These are phyloP conservation scores for Aquilaria yunnanensis DNA, from an alignment of 345 rosid genomes.

Conservation along the genomic window DNA sequence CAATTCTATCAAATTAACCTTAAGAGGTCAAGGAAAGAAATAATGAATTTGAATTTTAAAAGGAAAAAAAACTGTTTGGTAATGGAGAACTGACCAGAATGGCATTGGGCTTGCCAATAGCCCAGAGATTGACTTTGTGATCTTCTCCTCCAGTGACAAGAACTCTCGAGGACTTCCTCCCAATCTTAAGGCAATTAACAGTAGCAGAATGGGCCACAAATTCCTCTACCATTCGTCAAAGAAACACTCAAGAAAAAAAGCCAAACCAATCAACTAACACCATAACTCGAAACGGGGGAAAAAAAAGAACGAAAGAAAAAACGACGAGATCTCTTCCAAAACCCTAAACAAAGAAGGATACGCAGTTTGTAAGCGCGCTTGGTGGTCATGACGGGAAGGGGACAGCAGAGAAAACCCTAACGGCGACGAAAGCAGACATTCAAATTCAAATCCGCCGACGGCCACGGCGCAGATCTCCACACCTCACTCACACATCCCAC, in stretches of 20 bases:
- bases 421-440: constrained; percentile 20
- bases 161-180: constrained; percentile 93
- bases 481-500: neutral
- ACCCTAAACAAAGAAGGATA: constrained; percentile 46
- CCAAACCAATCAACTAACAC: neutral
- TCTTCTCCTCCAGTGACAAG: constrained; percentile 98
- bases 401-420: constrained; percentile 37
- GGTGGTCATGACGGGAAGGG: constrained; percentile 65
- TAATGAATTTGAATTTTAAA: too few relatives aligned
- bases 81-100: constrained; percentile 73
- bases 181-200: constrained; percentile 94
- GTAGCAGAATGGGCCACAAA: constrained; percentile 94
- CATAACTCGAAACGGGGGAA: constrained; percentile 1
- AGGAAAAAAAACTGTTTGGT: neutral
- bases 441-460: constrained; percentile 22
- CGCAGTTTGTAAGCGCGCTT: constrained; percentile 99
- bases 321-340: constrained; percentile 7
- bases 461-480: constrained; percentile 26
- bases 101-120: constrained; percentile 99
- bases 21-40: neutral
- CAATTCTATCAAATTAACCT: neutral
- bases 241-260: constrained; percentile 18
- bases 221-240: constrained; percentile 78
- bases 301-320: neutral
- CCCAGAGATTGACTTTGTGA: constrained; percentile 98